phyloP scores from a whole-genome alignment of 345 rosid genomes.

The Sonneratia alba region DNA sequence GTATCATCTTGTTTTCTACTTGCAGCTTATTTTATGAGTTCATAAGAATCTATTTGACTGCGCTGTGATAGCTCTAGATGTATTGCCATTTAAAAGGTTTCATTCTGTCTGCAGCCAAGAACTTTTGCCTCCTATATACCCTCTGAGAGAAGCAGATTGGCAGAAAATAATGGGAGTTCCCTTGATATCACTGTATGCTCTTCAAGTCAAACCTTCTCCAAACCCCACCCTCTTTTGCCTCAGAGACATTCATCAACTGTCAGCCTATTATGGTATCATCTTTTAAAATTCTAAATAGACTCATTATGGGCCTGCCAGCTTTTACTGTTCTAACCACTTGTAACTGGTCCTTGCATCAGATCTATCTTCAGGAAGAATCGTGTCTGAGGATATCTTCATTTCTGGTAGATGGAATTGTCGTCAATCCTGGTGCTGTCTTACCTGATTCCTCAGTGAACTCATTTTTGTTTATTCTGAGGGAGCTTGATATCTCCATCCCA shows the following conservation, averaged over 20 bases:
- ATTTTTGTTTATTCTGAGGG: constrained; percentile 49
- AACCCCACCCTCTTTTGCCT: constrained; percentile 66
- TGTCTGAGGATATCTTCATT: constrained; percentile 91
- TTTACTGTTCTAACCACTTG: constrained; percentile 10
- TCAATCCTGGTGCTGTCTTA: constrained; percentile 66
- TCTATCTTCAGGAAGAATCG: constrained; percentile 94
- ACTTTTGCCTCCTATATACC: constrained; percentile 85
- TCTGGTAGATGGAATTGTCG: constrained; percentile 89
- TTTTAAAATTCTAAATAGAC: background rate
- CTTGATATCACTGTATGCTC: constrained; percentile 67
- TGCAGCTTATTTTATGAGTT: background rate
- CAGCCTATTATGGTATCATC: constrained; percentile 82
- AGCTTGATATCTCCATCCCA: constrained; percentile 71
- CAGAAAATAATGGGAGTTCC: constrained; percentile 55
- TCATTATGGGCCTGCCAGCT: background rate
- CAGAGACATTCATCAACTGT: constrained; percentile 74
- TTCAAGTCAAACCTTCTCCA: constrained; percentile 94
- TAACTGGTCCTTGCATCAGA: constrained; percentile 33
- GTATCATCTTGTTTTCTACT: constrained; percentile 26
- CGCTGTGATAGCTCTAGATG: background rate
- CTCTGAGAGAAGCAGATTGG: constrained; percentile 65
- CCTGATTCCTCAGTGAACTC: constrained; percentile 77
- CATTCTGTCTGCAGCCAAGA: constrained; percentile 35
- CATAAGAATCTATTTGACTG: background rate
- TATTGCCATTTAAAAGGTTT: background rate